Evolutionary conservation across 1,284 basidiomycete species (phyloP).

Genomic region (Sporisorium reilianum): DNA sequence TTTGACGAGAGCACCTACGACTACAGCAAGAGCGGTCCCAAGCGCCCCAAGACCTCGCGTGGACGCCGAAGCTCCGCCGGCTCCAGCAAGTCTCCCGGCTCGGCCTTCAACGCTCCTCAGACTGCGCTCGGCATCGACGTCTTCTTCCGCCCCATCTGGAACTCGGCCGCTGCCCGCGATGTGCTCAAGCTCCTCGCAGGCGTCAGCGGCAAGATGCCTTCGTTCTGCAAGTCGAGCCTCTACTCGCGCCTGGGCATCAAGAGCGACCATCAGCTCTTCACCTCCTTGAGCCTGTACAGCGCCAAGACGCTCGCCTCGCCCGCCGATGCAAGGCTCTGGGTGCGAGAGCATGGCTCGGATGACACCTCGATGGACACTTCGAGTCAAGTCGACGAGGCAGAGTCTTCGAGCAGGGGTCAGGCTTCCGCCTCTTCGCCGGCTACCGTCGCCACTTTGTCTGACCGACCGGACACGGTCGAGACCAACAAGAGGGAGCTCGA

Average conservation of each 20-base stretch:
- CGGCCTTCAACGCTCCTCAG: not conserved
- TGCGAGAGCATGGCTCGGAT: not conserved
- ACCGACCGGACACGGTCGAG: not conserved
- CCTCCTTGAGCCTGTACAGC: conserved; percentile 18
- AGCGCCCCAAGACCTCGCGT: conserved; percentile 21
- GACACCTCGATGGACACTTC: not conserved
- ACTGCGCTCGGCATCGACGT: conserved; percentile 30
- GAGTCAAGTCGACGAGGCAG: not conserved
- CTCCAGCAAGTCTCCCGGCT: conserved; percentile 8
- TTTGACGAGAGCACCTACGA: conserved; percentile 10
- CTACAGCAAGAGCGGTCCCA: not conserved
- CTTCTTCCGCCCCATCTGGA: conserved; percentile 30
- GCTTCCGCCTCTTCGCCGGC: not conserved
- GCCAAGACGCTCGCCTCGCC: conserved; percentile 21
- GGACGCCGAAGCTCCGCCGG: conserved; percentile 5
- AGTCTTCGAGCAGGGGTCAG: not conserved
- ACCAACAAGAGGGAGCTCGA: conserved; percentile 13
- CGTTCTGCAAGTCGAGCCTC: conserved; percentile 35
- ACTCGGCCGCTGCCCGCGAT: conserved; percentile 16
- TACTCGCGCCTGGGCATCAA: conserved; percentile 29
- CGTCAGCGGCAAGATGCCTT: conserved; percentile 22
- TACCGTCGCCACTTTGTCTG: not conserved
- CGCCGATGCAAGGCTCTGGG: conserved; percentile 22
- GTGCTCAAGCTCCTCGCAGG: conserved; percentile 24
- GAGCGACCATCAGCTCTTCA: conserved; percentile 15